Percentiles rank a stretch among this genome's conserved stretches.
phyloP scores from a whole-genome alignment of 768 basidiomycete species.

The Pholiota molesta region DNA sequence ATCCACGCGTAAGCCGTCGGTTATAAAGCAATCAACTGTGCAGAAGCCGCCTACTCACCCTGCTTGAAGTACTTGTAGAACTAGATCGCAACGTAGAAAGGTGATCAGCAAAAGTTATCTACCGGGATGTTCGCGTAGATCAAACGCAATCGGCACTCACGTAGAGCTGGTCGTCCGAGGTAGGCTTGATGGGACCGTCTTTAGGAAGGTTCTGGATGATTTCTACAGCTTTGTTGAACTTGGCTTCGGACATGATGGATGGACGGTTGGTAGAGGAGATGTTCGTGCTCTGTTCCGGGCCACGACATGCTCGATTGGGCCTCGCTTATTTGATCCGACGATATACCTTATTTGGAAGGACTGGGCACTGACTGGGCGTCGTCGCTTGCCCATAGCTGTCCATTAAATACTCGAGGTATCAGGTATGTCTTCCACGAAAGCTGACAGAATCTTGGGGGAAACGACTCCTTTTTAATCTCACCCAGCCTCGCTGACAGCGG shows the following conservation, averaged over 20 bases:
- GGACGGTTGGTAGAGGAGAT: neutral
- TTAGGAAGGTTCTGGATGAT: constrained; percentile 74
- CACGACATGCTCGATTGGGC: neutral
- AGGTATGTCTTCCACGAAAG: neutral
- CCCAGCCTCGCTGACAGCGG: neutral
- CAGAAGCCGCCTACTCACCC: constrained; percentile 45
- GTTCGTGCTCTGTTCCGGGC: neutral
- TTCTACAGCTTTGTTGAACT: constrained; percentile 76
- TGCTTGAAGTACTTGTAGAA: constrained; percentile 97
- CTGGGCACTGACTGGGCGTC: too few relatives aligned
- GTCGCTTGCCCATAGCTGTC: neutral
- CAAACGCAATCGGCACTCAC: constrained; percentile 47
- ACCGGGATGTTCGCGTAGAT: neutral
- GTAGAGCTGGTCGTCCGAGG: constrained; percentile 72
- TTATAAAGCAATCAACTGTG: too few relatives aligned
- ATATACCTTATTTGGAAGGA: constrained; percentile 5
- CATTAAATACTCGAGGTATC: neutral
- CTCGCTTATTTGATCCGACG: constrained; percentile 8
- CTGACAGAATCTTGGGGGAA: neutral
- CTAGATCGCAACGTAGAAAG: constrained; percentile 41
- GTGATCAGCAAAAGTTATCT: neutral
- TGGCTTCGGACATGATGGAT: constrained; percentile 61
- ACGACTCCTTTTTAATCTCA: neutral
- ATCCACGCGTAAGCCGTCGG: neutral
- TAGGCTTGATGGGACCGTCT: constrained; percentile 79